Conservation (phyloP, 352 stramenopile species). For the Pythium phragmitis region DNA sequence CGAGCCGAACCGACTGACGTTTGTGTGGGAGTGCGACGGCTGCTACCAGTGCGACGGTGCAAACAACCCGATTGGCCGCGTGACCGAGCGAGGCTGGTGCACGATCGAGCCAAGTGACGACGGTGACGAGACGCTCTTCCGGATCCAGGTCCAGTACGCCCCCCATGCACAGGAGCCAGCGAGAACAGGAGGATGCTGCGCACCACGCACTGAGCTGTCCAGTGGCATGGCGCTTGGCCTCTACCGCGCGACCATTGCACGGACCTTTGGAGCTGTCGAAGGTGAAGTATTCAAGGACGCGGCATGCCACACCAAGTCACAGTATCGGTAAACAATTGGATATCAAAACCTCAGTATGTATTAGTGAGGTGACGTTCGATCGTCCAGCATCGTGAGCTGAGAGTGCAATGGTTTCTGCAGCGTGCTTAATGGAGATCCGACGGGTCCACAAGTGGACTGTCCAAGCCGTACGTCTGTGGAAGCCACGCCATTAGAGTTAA, state of each 20-base stretch:
- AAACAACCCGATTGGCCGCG: slow-evolving; percentile 9
- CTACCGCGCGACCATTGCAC: slow-evolving; percentile 15
- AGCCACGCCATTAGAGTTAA: neutral
- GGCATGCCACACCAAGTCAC: neutral
- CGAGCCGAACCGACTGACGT: slow-evolving; percentile 18
- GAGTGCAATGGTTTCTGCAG: neutral
- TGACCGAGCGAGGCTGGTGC: slow-evolving; percentile 24
- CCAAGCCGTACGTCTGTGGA: slow-evolving; percentile 18
- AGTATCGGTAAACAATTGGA: neutral
- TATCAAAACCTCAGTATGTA: neutral
- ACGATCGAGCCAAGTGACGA: slow-evolving; percentile 17
- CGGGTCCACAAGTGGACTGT: slow-evolving; percentile 20
- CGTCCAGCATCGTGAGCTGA: neutral
- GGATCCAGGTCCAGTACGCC: slow-evolving; percentile 22
- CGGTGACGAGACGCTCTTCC: slow-evolving; percentile 3
- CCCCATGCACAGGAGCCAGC: neutral
- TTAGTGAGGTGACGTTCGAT: neutral
- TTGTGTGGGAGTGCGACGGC: slow-evolving; percentile 25
- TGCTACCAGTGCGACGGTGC: slow-evolving; percentile 23
- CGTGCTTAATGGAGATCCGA: slow-evolving; percentile 18
- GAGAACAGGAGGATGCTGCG: neutral
- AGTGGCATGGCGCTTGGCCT: slow-evolving; percentile 16
- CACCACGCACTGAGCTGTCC: neutral
- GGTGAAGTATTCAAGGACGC: slow-evolving; percentile 9
- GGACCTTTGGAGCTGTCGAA: slow-evolving; percentile 18